Base-by-base conservation (phyloP, 2,329 filamentous ascomycete species). In the Onygenales sp. region DNA sequence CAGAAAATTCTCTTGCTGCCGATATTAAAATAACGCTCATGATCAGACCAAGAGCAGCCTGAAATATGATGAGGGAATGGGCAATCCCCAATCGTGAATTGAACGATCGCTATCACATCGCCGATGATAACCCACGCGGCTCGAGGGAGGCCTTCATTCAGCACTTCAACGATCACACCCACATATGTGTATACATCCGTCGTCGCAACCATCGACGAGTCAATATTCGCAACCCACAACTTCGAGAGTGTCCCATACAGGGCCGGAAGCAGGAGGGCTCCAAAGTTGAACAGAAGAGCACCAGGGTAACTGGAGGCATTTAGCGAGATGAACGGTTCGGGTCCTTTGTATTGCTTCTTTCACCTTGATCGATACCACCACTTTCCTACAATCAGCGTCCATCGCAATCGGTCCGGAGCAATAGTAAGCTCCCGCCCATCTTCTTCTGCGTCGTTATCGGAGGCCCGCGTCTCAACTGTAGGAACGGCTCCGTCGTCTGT, bases 111-210 rank as follows among this genome's bases (percentile, higher is more conserved):
- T 78, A n/a, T 68, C 32, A 76, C 77, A 66, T 89, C 83, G 7
- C 83, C 84, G 54, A 89, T 87, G 54, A 86, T 77, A 5, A 83
- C 73, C 80, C 82, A 89, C 0, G 83, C 76, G 0, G 84, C 81
- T 21, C 84, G 76, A 0, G 85, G 85, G 0, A 89, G 78, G 0
- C 85, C 85, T 64, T 89, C 85, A 58, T 89, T 89, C 13, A 89
- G 66, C 0, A 87, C 83, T 63, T 89, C 82, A 1, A 78, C 79
- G 0, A 87, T 74, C 0, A 82, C 77, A 17, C 78, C 76, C 55
- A 89, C 86, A 64, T 89, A 89, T 0, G 83, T 87, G 66, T 85
- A 87, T 0, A 77, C 72, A 54, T 86, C 82, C 0, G 81, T 85
- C 0, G 81, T 85, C 14, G 78, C 81, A 1, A 86, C 80, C 57